Conservation (phyloP, 2,329 filamentous ascomycete species). For the Fusarium falciforme region DNA sequence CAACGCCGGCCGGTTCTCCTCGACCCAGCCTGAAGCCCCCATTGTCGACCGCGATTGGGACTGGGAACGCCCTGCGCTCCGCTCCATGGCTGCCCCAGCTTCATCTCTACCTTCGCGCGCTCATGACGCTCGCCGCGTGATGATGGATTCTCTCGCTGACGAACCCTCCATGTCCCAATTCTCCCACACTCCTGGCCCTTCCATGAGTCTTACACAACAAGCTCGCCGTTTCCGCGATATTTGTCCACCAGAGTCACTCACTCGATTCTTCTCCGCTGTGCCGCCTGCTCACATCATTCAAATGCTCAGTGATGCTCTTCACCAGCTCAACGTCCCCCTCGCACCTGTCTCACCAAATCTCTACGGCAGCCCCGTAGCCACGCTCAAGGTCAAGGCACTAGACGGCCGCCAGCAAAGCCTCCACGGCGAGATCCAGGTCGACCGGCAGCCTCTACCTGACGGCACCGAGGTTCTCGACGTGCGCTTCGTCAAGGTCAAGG, state of each 20-base stretch:
- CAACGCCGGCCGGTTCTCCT: constrained; percentile 68
- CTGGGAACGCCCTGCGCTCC: constrained; percentile 81
- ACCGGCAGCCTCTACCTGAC: constrained; percentile 69
- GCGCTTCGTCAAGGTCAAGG: constrained; percentile 92
- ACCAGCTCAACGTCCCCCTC: constrained; percentile 85
- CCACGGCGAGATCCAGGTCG: constrained; percentile 80
- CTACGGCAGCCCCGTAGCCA: constrained; percentile 67
- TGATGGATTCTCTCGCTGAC: constrained; percentile 77
- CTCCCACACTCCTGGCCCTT: constrained; percentile 80
- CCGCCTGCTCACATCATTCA: constrained; percentile 80
- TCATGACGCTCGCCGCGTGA: constrained; percentile 52
- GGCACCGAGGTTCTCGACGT: constrained; percentile 80
- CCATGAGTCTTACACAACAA: constrained; percentile 87
- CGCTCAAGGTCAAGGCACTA: constrained; percentile 78
- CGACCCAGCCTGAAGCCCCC: constrained; percentile 88
- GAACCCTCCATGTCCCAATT: constrained; percentile 92
- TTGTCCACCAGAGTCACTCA: constrained; percentile 85
- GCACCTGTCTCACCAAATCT: constrained; percentile 60
- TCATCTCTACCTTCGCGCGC: constrained; percentile 50
- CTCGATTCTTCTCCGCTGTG: constrained; percentile 90
- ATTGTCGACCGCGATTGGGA: constrained; percentile 83
- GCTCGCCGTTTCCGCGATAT: constrained; percentile 92
- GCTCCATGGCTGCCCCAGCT: constrained; percentile 59
- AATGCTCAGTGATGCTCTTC: constrained; percentile 82
- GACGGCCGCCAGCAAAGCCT: constrained; percentile 79